Evolutionary conservation across 2,329 filamentous ascomycete species (phyloP).

Genomic region (Lachnellula suecica): DNA sequence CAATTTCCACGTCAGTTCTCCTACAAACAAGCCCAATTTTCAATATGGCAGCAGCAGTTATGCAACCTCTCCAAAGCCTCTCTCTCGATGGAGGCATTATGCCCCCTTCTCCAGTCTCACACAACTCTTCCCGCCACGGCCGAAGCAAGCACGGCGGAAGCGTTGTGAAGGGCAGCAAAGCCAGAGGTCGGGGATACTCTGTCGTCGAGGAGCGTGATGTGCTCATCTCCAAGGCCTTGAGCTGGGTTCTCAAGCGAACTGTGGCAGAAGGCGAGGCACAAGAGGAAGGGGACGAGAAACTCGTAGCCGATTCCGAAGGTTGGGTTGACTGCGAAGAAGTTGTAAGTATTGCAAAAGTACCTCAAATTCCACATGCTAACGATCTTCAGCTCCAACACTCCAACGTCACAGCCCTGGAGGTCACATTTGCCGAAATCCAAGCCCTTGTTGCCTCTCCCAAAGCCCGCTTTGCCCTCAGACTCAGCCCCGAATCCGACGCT

Average conservation of each 20-base stretch:
- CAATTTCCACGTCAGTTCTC: conserved; percentile 4
- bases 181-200: conserved; percentile 39
- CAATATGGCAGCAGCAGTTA: conserved; percentile 31
- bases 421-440: conserved; percentile 38
- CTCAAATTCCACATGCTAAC: not conserved
- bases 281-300: conserved; percentile 37
- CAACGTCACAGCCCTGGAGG: conserved; percentile 35
- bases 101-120: conserved; percentile 32
- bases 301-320: conserved; percentile 39
- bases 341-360: conserved; percentile 31
- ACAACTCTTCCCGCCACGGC: conserved; percentile 31
- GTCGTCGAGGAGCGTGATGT: conserved; percentile 41
- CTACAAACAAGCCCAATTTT: conserved; percentile 2
- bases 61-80: conserved; percentile 26
- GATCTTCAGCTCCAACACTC: conserved; percentile 35
- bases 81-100: conserved; percentile 31
- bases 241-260: conserved; percentile 42
- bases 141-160: conserved; percentile 31
- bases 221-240: conserved; percentile 40
- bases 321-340: conserved; percentile 41
- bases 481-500: conserved; percentile 30
- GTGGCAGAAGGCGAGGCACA: conserved; percentile 35
- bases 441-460: conserved; percentile 36
- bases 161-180: conserved; percentile 32
- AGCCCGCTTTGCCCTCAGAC: conserved; percentile 37